Conservation (phyloP, 2,329 filamentous ascomycete genomes). For the Fusarium subglutinans region DNA sequence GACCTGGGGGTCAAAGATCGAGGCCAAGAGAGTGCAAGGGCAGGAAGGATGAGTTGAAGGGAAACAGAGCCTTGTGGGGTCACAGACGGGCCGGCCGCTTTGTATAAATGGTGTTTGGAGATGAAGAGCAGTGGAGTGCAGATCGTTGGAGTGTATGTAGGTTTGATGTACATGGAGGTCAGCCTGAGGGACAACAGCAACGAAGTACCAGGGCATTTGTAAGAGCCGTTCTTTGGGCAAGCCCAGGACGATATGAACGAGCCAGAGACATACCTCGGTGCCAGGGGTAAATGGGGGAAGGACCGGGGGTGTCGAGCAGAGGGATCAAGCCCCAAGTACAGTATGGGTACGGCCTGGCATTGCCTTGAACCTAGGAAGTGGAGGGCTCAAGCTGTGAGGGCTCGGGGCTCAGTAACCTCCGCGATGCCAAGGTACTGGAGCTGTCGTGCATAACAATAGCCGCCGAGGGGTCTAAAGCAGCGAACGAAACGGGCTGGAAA, state of each 20-base stretch:
- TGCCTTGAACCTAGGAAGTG: constrained; percentile 31
- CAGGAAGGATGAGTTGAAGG: constrained; percentile 32
- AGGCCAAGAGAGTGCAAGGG: constrained; percentile 29
- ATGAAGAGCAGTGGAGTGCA: constrained; percentile 42
- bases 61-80: constrained; percentile 43
- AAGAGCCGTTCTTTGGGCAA: constrained; percentile 37
- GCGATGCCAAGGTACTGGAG: constrained; percentile 31
- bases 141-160: constrained; percentile 36
- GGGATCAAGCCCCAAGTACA: constrained; percentile 30
- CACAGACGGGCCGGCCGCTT: constrained; percentile 38
- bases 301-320: constrained; percentile 26
- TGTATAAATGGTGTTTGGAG: constrained; percentile 43
- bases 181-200: constrained; percentile 11
- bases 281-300: constrained; percentile 22
- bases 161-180: constrained; percentile 23
- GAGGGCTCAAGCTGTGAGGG: constrained; percentile 13
- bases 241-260: constrained; percentile 29
- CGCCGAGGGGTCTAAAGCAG: constrained; percentile 38
- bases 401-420: constrained; percentile 7
- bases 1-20: constrained; percentile 31
- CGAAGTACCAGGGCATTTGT: constrained; percentile 34
- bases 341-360: constrained; percentile 29
- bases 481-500: constrained; percentile 31
- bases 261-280: constrained; percentile 28
- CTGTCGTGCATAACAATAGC: constrained; percentile 47